These are phyloP conservation scores for Porpolomopsis calyptriformis DNA, from an alignment of 768 basidiomycete species.

Conservation along the genomic window DNA sequence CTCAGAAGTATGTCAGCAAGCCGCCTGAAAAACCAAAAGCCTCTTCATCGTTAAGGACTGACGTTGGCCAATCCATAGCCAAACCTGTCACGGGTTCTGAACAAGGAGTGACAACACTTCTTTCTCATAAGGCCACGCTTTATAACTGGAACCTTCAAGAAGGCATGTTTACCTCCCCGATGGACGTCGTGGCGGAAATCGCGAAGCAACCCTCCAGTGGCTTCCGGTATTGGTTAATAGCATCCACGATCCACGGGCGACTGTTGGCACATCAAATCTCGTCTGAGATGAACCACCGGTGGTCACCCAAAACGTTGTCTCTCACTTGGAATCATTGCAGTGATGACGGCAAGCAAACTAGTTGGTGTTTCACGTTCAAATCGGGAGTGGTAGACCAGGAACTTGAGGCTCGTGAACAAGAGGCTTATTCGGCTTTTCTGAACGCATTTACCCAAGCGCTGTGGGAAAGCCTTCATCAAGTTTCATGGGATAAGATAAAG, in stretches of 20 bases:
- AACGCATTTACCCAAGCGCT: slow-evolving; percentile 53
- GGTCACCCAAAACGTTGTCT: slow-evolving; percentile 50
- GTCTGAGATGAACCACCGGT: slow-evolving; percentile 63
- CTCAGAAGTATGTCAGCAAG: neutral
- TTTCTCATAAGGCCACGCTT: neutral
- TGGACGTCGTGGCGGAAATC: neutral
- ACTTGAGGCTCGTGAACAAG: slow-evolving; percentile 24
- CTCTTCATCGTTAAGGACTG: neutral
- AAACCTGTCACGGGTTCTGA: neutral
- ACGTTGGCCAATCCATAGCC: neutral
- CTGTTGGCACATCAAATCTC: slow-evolving; percentile 53
- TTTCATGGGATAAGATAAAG: slow-evolving; percentile 74
- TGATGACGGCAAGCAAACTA: slow-evolving; percentile 43
- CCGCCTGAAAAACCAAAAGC: neutral
- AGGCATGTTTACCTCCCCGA: neutral
- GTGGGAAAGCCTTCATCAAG: slow-evolving; percentile 74
- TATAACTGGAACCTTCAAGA: neutral
- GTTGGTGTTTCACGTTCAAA: slow-evolving; percentile 76
- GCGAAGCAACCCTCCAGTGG: slow-evolving; percentile 35
- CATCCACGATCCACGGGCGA: slow-evolving; percentile 38
- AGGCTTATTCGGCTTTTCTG: slow-evolving; percentile 51
- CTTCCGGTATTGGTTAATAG: slow-evolving; percentile 52
- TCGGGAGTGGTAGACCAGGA: neutral
- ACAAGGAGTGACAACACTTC: neutral
- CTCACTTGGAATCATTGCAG: slow-evolving; percentile 82